Evolutionary conservation across 768 basidiomycete genomes (phyloP).

Genomic region (Rubroboletus pulcherrimus): DNA sequence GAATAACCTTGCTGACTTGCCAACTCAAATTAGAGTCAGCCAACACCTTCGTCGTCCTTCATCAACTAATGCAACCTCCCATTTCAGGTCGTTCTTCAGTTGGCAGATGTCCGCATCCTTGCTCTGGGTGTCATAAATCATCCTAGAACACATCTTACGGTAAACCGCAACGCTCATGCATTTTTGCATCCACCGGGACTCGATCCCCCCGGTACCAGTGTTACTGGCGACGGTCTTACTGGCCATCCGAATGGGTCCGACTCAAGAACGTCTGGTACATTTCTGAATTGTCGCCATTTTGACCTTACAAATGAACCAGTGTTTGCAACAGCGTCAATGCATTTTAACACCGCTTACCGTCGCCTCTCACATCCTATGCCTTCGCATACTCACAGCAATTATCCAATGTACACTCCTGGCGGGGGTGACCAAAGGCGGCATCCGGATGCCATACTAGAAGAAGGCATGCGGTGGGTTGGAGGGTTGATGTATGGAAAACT

Average conservation of each 20-base stretch:
- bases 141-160: slow-evolving; percentile 50
- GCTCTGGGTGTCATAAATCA: slow-evolving; percentile 63
- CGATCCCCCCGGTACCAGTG: slow-evolving; percentile 24
- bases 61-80: slow-evolving; percentile 3
- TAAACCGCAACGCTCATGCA: slow-evolving; percentile 65
- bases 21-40: slow-evolving; percentile 63
- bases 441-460: slow-evolving; percentile 48
- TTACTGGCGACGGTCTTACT: slow-evolving; percentile 1
- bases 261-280: slow-evolving; percentile 2
- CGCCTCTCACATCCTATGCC: slow-evolving; percentile 58
- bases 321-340: background rate
- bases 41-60: slow-evolving; percentile 1
- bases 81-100: slow-evolving; percentile 59
- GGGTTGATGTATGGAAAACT: slow-evolving; percentile 53
- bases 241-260: slow-evolving; percentile 1
- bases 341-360: slow-evolving; percentile 30
- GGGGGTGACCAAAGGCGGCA: slow-evolving; percentile 66
- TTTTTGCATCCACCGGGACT: slow-evolving; percentile 72
- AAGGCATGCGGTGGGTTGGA: slow-evolving; percentile 71
- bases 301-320: background rate
- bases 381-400: slow-evolving; percentile 49
- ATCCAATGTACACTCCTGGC: slow-evolving; percentile 72
- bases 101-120: slow-evolving; percentile 69
- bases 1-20: slow-evolving; percentile 62
- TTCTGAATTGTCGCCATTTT: background rate